phyloP scores from a whole-genome alignment of 1,284 basidiomycete species.

The Chiua sp. region DNA sequence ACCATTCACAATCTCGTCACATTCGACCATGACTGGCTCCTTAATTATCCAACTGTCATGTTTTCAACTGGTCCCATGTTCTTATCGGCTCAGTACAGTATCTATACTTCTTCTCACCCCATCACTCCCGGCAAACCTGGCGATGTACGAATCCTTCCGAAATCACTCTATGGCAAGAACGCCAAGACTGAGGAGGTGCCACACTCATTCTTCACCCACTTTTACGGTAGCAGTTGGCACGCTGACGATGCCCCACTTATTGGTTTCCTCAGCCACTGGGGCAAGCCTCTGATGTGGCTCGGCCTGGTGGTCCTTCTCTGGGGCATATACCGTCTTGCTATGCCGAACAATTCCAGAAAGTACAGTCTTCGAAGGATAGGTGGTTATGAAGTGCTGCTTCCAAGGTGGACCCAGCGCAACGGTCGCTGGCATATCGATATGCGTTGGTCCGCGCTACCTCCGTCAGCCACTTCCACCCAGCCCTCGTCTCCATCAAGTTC shows the following conservation, averaged over 20 bases:
- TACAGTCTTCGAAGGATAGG: conserved; percentile 66
- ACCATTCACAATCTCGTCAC: conserved; percentile 91
- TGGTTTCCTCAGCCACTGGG: conserved; percentile 87
- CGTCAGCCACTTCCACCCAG: conserved; percentile 53
- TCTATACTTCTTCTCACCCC: conserved; percentile 80
- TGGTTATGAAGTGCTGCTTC: conserved; percentile 77
- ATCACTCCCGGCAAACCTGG: conserved; percentile 56
- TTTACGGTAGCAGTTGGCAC: conserved; percentile 98
- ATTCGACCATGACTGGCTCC: conserved; percentile 94
- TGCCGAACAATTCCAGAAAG: conserved; percentile 62
- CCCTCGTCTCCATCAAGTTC: conserved; percentile 54
- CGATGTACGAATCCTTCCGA: conserved; percentile 90
- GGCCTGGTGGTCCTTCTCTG: conserved; percentile 74
- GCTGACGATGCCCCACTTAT: conserved; percentile 95
- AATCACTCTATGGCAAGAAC: conserved; percentile 97
- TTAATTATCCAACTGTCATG: conserved; percentile 99
- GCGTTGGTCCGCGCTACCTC: conserved; percentile 59
- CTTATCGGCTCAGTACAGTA: conserved; percentile 85
- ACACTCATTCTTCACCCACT: conserved; percentile 94
- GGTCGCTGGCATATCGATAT: conserved; percentile 76
- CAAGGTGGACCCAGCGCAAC: conserved; percentile 69
- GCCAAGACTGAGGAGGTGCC: conserved; percentile 84
- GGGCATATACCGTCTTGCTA: conserved; percentile 65
- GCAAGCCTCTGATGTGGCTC: conserved; percentile 85
- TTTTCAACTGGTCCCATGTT: conserved; percentile 98